Base-by-base conservation (phyloP, 2,329 filamentous ascomycete genomes). In the Ceratocystis cacaofunesta region DNA sequence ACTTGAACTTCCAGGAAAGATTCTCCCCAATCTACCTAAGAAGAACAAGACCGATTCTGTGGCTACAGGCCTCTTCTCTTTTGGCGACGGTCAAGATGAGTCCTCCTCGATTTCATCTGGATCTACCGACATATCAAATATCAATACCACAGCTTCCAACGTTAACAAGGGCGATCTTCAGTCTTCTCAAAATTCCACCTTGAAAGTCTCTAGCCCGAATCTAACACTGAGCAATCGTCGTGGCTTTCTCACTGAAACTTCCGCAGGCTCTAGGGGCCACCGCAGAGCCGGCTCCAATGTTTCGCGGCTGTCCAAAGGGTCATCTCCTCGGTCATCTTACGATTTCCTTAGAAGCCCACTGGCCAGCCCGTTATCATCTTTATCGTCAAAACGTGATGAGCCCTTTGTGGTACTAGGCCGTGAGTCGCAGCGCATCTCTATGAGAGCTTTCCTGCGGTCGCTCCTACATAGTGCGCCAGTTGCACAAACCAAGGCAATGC, bases 371-470 rank as follows among this genome's bases (percentile, higher is more conserved):
- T 28, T 65, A 25, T 67, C 66, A 8, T 44, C 58, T 17, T 48
- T 28, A 2, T 66, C 65, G 6, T 65, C 65, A 5, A 68, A 65
- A 12, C 62, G 63, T 3, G 62, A 69, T 28, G 64, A 69, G 19
- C 65, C 67, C 15, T 15, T 63, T 7, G 64, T 68, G 6, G 60
- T 66, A 0, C 78, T 97, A 17, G 92, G 88, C 77, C 84, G 94
- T 50, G 94, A 99, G 76, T 88, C 85, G 70, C 94, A 97, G 75
- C 84, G 94, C 69, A 88, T 97, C 19, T 97, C 92, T 1, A 79
- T 99, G 3, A 84, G 94, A 64, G 92, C 94, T 0, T 97, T 94
- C 73, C 76, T 99, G n/a, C 84, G 94, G 52, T 90, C 87, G 22
- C 79, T 97, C 12, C 76, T 99, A 30, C 85, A 92, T 60, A 95